phyloP scores from a whole-genome alignment of 805 yeast species.

The Vanderwaltozyma yarrowii region DNA sequence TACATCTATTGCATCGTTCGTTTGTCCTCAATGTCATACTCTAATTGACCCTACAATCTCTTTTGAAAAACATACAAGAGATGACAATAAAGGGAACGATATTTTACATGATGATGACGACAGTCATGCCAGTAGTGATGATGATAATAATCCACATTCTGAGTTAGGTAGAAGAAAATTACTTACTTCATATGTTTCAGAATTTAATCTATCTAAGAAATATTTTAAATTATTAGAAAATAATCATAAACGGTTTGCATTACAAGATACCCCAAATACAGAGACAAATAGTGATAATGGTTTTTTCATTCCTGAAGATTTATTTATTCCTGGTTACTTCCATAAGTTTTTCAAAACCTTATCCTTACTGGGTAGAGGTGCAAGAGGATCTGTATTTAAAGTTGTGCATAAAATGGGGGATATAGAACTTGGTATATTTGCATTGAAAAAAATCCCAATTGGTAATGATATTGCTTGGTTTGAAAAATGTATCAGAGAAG shows the following conservation, averaged over 20 bases:
- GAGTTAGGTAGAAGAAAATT: neutral
- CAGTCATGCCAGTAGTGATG: neutral
- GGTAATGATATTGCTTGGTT: constrained; percentile 68
- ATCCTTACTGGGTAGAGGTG: constrained; percentile 64
- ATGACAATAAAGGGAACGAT: too few species aligned
- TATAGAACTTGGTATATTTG: constrained; percentile 67
- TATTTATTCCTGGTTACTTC: constrained; percentile 79
- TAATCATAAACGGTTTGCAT: constrained; percentile 7
- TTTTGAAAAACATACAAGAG: neutral
- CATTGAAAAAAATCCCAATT: constrained; percentile 74
- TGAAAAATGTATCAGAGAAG: constrained; percentile 65
- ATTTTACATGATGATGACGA: too few species aligned
- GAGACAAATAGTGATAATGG: neutral
- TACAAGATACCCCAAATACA: neutral
- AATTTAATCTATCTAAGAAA: constrained; percentile 10
- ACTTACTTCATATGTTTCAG: neutral
- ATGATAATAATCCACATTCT: neutral
- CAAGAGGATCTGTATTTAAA: constrained; percentile 74
- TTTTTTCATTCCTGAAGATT: constrained; percentile 35
- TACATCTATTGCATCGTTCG: constrained; percentile 18
- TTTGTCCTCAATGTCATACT: constrained; percentile 26
- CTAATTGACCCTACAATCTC: constrained; percentile 10
- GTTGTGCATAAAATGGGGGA: constrained; percentile 70
- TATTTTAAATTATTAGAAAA: constrained; percentile 16
- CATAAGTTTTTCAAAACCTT: constrained; percentile 56